Percentiles rank a stretch among this genome's conserved stretches.
Conservation (phyloP, 2,329 filamentous ascomycete species). For the Tolypocladium ophioglossoides region DNA sequence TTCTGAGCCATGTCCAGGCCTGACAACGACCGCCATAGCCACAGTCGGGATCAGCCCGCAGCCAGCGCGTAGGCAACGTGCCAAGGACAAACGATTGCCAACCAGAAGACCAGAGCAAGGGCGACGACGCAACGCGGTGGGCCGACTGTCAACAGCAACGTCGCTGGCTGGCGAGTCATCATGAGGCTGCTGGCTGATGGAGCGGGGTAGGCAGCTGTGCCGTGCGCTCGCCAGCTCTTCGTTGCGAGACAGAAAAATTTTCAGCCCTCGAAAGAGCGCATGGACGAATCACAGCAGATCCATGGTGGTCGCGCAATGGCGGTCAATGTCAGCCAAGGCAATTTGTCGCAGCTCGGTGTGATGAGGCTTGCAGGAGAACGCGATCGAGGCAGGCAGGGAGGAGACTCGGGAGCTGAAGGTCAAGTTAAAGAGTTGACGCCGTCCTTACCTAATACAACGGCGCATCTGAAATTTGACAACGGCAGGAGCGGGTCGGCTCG, state of each 20-base stretch:
- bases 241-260: slow-evolving; percentile 1
- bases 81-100: not conserved
- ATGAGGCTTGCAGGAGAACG: slow-evolving; percentile 5
- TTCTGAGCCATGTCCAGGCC: not conserved
- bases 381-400: not conserved
- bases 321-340: slow-evolving; percentile 3
- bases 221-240: not conserved
- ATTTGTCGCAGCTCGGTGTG: slow-evolving; percentile 2
- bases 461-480: not conserved
- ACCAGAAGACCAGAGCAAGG: not conserved
- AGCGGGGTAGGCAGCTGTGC: slow-evolving; percentile 1
- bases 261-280: not conserved
- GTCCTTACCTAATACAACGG: not conserved
- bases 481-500: slow-evolving; percentile 1
- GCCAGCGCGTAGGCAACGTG: not conserved
- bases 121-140: not conserved
- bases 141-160: not conserved
- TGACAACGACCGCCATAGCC: not conserved
- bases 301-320: slow-evolving; percentile 1
- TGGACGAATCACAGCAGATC: slow-evolving; percentile 2
- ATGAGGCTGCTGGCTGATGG: not conserved
- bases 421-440: not conserved
- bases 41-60: not conserved
- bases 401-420: not conserved
- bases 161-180: not conserved